A percentile compares a stretch with the other conserved stretches of the same genome.
Conservation (phyloP, 345 rosid genomes). For the Gossypium raimondii region DNA sequence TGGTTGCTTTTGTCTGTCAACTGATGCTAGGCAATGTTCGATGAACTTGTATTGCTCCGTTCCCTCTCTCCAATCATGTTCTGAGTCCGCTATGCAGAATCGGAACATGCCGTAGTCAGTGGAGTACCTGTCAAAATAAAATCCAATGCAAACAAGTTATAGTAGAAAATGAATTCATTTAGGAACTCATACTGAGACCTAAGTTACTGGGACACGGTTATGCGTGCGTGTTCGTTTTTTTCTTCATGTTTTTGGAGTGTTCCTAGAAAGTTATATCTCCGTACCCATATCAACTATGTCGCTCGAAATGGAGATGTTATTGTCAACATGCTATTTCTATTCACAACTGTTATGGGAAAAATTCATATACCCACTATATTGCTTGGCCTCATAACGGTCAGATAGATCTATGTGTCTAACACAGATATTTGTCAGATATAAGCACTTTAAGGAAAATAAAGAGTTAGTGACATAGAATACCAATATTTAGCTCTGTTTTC, state of each 20-base stretch:
- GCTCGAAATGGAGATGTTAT: not conserved
- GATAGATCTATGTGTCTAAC: not conserved
- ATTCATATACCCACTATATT: not conserved
- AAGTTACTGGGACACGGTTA: not conserved
- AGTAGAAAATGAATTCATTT: not conserved
- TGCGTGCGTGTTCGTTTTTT: no score
- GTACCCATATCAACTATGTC: no score
- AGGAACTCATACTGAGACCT: not conserved
- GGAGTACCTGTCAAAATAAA: slow-evolving; percentile 38
- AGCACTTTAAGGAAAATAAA: not conserved
- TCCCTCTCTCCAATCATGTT: slow-evolving; percentile 78
- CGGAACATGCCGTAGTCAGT: slow-evolving; percentile 78
- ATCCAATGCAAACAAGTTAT: not conserved
- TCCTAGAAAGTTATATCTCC: no score
- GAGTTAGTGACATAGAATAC: slow-evolving; percentile 20
- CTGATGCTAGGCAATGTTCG: slow-evolving; percentile 63
- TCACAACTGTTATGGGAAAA: no score
- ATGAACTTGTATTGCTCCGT: slow-evolving; percentile 68
- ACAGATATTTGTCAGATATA: not conserved
- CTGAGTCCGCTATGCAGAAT: slow-evolving; percentile 70
- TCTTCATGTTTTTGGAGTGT: no score
- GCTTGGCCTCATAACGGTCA: not conserved
- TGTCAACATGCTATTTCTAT: no score
- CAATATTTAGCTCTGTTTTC: slow-evolving; percentile 65
- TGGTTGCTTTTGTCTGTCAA: slow-evolving; percentile 64